Evolutionary conservation across 768 basidiomycete genomes (phyloP).

Genomic region (Gloeophyllum trabeum): DNA sequence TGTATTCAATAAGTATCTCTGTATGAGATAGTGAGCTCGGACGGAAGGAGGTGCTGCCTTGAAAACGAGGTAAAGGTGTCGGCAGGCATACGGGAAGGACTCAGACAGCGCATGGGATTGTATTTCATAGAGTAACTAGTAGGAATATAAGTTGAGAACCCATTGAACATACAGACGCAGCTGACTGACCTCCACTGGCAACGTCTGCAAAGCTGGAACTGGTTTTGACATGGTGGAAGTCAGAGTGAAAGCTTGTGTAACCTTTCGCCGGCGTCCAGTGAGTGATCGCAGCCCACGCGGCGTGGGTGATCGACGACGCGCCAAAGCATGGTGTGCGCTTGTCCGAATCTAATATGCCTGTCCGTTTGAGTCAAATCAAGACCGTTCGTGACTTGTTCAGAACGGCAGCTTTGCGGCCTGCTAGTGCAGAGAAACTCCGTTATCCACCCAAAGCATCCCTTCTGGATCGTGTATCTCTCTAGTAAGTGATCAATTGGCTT

Average conservation of each 20-base stretch:
- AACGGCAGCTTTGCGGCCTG: slow-evolving; percentile 23
- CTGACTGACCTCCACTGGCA: slow-evolving; percentile 31
- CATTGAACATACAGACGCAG: not conserved
- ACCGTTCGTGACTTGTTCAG: slow-evolving; percentile 47
- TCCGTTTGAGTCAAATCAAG: slow-evolving; percentile 35
- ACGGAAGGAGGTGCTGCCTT: slow-evolving; percentile 41
- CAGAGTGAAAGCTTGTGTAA: too few relatives aligned
- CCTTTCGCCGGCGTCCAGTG: too few relatives aligned
- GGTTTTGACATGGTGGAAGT: too few relatives aligned
- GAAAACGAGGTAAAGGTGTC: slow-evolving; percentile 42
- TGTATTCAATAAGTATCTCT: slow-evolving; percentile 14
- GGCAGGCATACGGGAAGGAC: slow-evolving; percentile 48
- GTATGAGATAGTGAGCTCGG: slow-evolving; percentile 56
- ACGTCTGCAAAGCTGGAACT: slow-evolving; percentile 12
- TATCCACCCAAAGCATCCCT: slow-evolving; percentile 25
- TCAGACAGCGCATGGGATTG: slow-evolving; percentile 61
- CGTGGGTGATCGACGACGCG: too few relatives aligned
- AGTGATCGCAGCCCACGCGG: too few relatives aligned
- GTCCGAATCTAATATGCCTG: too few relatives aligned
- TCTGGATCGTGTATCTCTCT: slow-evolving; percentile 54
- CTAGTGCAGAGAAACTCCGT: slow-evolving; percentile 19
- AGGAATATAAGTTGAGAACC: not conserved
- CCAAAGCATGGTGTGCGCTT: too few relatives aligned
- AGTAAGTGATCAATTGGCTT: slow-evolving; percentile 30
- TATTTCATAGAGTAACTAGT: slow-evolving; percentile 69